Evolutionary conservation across 441 rosid species (phyloP).

Genomic region (Heliophila coronopifolia): DNA sequence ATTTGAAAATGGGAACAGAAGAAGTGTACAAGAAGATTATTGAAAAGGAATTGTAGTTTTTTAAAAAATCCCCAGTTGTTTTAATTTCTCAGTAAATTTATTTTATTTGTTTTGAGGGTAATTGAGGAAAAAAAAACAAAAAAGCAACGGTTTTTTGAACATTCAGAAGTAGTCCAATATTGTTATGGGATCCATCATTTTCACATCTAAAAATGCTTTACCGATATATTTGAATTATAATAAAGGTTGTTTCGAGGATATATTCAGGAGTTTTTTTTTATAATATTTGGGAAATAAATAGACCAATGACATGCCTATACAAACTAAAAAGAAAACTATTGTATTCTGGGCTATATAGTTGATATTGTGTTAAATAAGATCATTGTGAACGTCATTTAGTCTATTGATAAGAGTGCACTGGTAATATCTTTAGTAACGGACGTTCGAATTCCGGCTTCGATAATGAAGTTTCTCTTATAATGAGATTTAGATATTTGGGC

Average conservation of each 20-base stretch:
- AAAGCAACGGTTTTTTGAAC: slow-evolving; percentile 10
- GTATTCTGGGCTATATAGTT: background rate
- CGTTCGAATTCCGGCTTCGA: too few species aligned
- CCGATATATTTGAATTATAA: too few species aligned
- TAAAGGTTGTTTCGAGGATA: too few species aligned
- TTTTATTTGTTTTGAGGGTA: background rate
- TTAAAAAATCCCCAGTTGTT: slow-evolving; percentile 15
- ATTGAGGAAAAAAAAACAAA: slow-evolving; percentile 1
- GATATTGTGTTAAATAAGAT: slow-evolving; percentile 12
- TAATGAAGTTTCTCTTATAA: too few species aligned
- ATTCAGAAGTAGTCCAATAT: slow-evolving; percentile 19
- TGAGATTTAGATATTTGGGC: too few species aligned
- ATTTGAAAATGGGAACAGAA: slow-evolving; percentile 14
- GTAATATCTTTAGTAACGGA: too few species aligned
- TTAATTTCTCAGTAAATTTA: background rate
- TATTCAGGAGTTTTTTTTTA: background rate
- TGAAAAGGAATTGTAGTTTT: slow-evolving; percentile 18
- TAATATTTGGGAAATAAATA: background rate
- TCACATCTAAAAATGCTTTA: slow-evolving; percentile 11
- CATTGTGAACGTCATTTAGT: too few species aligned
- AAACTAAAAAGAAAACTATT: background rate
- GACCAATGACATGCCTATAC: background rate
- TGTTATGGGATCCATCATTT: slow-evolving; percentile 22
- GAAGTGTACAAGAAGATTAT: slow-evolving; percentile 4
- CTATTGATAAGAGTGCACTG: too few species aligned